Conservation (phyloP, 768 basidiomycete genomes). For the Termitomyces sp. region DNA sequence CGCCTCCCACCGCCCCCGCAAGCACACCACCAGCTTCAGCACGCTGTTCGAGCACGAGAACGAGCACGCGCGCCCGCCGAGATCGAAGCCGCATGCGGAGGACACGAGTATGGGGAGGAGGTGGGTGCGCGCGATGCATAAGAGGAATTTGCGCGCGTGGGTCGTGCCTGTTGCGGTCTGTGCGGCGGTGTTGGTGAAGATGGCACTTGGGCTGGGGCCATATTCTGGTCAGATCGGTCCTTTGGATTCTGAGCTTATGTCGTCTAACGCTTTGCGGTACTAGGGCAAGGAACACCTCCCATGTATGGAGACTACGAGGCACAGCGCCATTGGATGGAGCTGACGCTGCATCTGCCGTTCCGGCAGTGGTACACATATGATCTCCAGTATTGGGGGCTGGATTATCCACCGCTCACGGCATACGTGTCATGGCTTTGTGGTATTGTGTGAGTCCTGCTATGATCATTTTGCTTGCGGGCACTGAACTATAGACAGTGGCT, state of each 20-base stretch:
- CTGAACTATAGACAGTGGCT: conserved; percentile 22
- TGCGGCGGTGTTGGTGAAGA: conserved; percentile 56
- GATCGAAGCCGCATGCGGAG: conserved; percentile 18
- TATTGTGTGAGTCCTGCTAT: conserved; percentile 48
- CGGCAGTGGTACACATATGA: conserved; percentile 87
- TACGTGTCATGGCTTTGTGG: conserved; percentile 87
- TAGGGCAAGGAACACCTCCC: conserved; percentile 70
- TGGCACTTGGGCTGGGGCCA: conserved; percentile 67
- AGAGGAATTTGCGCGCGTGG: conserved; percentile 54
- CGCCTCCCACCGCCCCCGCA: conserved; percentile 7
- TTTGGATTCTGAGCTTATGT: neutral
- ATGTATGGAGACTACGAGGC: conserved; percentile 94
- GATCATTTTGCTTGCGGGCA: neutral
- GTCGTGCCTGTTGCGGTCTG: conserved; percentile 56
- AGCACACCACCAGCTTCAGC: conserved; percentile 34
- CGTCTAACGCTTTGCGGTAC: neutral
- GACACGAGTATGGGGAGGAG: conserved; percentile 45
- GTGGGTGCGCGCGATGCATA: conserved; percentile 83
- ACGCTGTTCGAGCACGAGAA: conserved; percentile 35
- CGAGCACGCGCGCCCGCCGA: neutral
- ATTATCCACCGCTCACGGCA: conserved; percentile 93
- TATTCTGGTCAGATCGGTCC: conserved; percentile 69
- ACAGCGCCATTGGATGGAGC: conserved; percentile 94
- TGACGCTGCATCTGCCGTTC: conserved; percentile 74
- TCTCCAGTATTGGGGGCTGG: conserved; percentile 88